Evolutionary conservation across 2,329 filamentous ascomycete species (phyloP), one percentile per base, ranked within the genome.

Genomic region (Trichoderma sp.): DNA sequence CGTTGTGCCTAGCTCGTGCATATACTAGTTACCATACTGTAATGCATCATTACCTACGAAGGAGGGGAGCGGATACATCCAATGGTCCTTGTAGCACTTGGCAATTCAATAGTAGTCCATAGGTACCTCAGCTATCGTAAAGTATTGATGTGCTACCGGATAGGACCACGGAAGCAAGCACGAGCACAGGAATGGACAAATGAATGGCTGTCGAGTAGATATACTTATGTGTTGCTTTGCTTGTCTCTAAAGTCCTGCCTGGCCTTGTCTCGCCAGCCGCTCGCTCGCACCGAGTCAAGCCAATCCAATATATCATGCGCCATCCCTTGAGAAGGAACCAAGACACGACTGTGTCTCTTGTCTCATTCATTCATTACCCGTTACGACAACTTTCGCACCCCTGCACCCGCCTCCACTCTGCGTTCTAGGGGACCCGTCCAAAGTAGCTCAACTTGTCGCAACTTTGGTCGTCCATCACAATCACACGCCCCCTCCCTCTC

Each of bases 281-380:
- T 28, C 55, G 13, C 26, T 6, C n/a, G 20, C 26, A 23, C 55
- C 66, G 57, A 68, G 66, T 61, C 66, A 61, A 68, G 66, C 39
- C 39, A 43, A 43, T 43, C 66, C 39, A 53, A 50, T 53, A 61
- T 36, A 32, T 43, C 28, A 50, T 65, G 58, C 34, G 59, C 63
- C 61, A 64, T 70, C 68, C 68, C 68, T 70, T 66, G 43, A 34
- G 59, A 70, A 47, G 8, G 13, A 66, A 70, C 68, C 17, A 70
- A 66, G 59, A 39, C 59, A 28, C 5, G 58, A 55, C 67, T 32
- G 57, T 64, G 57, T 70, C 58, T 70, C 36, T 36, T 36, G 39
- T 61, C 39, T 70, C 39, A 59, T 36, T 62, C 20, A 53, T 64
- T 70, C 36, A 70, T 70, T 53, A 43, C 67, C 57, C 20, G 28